These are phyloP conservation scores for Breviolum minutum DNA, from an alignment of 73 alveolate genomes.

Conservation along the genomic window DNA sequence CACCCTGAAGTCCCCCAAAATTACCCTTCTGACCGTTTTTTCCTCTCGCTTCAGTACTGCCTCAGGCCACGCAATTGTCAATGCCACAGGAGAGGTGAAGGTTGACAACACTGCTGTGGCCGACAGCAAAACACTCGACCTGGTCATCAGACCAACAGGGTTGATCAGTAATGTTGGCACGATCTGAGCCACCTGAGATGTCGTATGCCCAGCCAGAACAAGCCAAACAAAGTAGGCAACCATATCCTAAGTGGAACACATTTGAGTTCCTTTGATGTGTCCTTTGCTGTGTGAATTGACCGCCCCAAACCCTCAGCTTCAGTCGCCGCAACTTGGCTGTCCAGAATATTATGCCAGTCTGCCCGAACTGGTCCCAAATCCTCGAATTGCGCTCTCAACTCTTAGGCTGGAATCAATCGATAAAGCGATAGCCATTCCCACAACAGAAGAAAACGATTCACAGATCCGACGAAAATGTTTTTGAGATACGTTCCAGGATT, in stretches of 20 bases:
- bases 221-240: constrained; percentile 41
- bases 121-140: constrained; percentile 43
- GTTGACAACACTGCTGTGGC: constrained; percentile 58
- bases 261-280: not conserved
- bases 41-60: not conserved
- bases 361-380: constrained; percentile 12
- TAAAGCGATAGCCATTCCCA: too few species aligned
- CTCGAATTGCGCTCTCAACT: not conserved
- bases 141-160: not conserved
- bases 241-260: not conserved
- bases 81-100: constrained; percentile 69
- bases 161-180: not conserved
- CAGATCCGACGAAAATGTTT: too few species aligned
- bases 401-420: too few species aligned
- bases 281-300: not conserved
- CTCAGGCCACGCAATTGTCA: constrained; percentile 92
- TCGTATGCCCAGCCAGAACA: constrained; percentile 48
- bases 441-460: too few species aligned
- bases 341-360: constrained; percentile 41
- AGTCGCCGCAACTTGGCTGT: constrained; percentile 25
- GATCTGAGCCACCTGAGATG: not conserved
- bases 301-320: not conserved
- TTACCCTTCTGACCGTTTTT: not conserved
- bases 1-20: not conserved
- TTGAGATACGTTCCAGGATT: too few species aligned